A percentile compares a stretch with the other conserved stretches of the same genome.
These are phyloP conservation scores for Lineolata rhizophorae DNA, from an alignment of 495 filamentous ascomycete genomes.

Conservation along the genomic window DNA sequence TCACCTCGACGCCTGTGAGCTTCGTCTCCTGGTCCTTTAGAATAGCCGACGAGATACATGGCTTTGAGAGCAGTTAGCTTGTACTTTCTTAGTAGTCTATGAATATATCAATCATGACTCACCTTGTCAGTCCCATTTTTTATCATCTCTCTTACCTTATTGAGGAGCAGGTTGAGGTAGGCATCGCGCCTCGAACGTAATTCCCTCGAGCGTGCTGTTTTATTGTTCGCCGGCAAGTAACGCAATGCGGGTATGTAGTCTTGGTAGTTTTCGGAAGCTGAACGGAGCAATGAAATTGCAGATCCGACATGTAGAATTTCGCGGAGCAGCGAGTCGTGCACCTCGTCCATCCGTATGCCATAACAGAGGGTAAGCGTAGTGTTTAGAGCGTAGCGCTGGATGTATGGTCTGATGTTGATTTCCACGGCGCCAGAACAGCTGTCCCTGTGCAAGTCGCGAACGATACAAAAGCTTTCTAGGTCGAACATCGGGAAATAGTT, in stretches of 20 bases:
- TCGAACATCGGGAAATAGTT: constrained; percentile 30
- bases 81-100: too few relatives aligned
- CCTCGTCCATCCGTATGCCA: constrained; percentile 30
- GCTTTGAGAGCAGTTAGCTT: too few relatives aligned
- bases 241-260: constrained; percentile 27
- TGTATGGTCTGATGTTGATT: constrained; percentile 21
- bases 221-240: constrained; percentile 26
- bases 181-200: constrained; percentile 23
- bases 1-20: constrained; percentile 25
- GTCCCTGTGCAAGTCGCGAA: constrained; percentile 24
- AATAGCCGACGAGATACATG: constrained; percentile 28
- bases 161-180: constrained; percentile 24
- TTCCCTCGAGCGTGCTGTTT: constrained; percentile 23
- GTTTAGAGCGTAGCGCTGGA: constrained; percentile 28
- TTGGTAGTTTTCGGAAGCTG: constrained; percentile 27
- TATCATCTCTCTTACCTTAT: constrained; percentile 27
- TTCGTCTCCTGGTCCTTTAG: constrained; percentile 28
- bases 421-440: constrained; percentile 19
- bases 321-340: constrained; percentile 25
- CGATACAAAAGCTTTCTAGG: constrained; percentile 25
- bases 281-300: constrained; percentile 25
- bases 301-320: constrained; percentile 29
- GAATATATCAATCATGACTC: too few relatives aligned
- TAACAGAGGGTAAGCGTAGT: constrained; percentile 30
- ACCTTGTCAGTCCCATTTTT: constrained; percentile 28